These are phyloP conservation scores for Casuarina equisetifolia DNA, from an alignment of 306 rosid species.

Conservation along the genomic window DNA sequence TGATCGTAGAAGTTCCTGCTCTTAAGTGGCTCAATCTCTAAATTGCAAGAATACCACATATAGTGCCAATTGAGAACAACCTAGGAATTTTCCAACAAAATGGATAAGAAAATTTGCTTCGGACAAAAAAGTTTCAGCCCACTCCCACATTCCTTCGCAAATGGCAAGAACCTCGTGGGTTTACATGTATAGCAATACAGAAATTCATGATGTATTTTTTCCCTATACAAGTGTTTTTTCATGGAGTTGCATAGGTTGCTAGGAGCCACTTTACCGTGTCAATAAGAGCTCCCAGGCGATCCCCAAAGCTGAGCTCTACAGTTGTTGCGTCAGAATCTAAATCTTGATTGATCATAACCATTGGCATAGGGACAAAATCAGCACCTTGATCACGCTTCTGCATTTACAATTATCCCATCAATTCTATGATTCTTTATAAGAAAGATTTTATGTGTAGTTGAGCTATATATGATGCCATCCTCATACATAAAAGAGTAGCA, in stretches of 20 bases:
- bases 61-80: neutral
- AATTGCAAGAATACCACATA: neutral
- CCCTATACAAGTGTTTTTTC: neutral
- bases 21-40: neutral
- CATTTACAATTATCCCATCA: constrained; percentile 41
- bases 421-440: neutral
- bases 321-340: constrained; percentile 81
- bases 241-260: constrained; percentile 20
- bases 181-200: neutral
- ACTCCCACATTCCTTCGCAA: neutral
- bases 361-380: constrained; percentile 73
- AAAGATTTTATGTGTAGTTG: neutral
- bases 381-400: constrained; percentile 51
- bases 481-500: neutral
- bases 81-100: neutral
- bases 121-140: neutral
- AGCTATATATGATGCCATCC: neutral
- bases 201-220: neutral
- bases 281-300: constrained; percentile 97
- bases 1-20: neutral
- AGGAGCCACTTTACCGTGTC: constrained; percentile 69
- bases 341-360: constrained; percentile 81
- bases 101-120: constrained; percentile 1
- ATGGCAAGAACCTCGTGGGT: neutral
- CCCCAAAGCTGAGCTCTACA: constrained; percentile 92